Percentiles rank a stretch among this genome's conserved stretches.
phyloP scores from a whole-genome alignment of 148 eudicot species.

The Mesembryanthemum crystallinum region DNA sequence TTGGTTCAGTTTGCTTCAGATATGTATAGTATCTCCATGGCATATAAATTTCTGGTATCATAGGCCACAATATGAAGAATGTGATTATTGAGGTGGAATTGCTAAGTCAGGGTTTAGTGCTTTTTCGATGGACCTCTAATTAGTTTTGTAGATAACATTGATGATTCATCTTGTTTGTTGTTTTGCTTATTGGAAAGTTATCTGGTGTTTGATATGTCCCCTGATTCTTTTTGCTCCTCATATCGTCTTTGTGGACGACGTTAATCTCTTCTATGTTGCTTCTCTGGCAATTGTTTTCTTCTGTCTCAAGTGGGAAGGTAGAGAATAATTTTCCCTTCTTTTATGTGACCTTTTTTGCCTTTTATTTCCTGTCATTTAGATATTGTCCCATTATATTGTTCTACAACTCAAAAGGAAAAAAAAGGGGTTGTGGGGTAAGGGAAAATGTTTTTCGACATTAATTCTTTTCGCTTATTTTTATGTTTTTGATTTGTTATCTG shows the following conservation, averaged over 20 bases:
- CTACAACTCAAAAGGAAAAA: conserved; percentile 21
- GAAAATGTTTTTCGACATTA: conserved; percentile 2
- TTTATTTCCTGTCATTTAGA: conserved; percentile 14
- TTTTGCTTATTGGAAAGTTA: neutral
- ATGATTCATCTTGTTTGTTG: neutral
- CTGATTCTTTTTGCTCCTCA: conserved; percentile 8
- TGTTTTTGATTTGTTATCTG: neutral
- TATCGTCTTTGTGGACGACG: conserved; percentile 29
- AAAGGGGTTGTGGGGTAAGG: neutral
- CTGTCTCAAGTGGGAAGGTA: conserved; percentile 26
- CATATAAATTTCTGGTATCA: neutral
- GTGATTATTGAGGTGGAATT: neutral
- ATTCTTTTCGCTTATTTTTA: conserved; percentile 8
- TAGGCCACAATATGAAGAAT: neutral
- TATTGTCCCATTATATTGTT: conserved; percentile 15
- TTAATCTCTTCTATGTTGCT: conserved; percentile 17
- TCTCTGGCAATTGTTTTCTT: conserved; percentile 28
- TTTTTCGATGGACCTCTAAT: conserved; percentile 13
- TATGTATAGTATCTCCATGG: neutral
- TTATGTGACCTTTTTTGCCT: conserved; percentile 9
- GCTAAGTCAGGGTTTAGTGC: conserved; percentile 20
- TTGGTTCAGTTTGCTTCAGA: neutral
- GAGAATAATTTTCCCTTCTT: conserved; percentile 29
- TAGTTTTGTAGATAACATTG: conserved; percentile 3
- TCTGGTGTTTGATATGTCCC: neutral